A percentile compares a stretch with the other conserved stretches of the same genome.
phyloP scores from a whole-genome alignment of 352 stramenopile species.

The Globisporangium lucens region DNA sequence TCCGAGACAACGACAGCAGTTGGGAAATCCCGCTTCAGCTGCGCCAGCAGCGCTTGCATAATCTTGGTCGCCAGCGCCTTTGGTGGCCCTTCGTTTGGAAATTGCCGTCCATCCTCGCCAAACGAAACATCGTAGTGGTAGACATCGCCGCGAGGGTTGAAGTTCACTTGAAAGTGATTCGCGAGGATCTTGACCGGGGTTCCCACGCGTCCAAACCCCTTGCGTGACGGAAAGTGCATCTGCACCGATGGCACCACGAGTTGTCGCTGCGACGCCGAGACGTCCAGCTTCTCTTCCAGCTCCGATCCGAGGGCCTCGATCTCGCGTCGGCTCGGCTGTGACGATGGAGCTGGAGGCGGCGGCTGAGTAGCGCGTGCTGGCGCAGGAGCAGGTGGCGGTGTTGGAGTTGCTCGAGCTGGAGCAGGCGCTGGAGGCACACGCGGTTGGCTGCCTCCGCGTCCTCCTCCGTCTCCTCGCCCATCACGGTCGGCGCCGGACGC shows the following conservation, averaged over 20 bases:
- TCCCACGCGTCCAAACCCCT: conserved; percentile 52
- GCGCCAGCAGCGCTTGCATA: conserved; percentile 41
- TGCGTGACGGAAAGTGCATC: conserved; percentile 48
- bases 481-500: conserved; percentile 10
- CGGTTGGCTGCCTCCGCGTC: conserved; percentile 7
- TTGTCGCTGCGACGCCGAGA: conserved; percentile 17
- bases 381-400: background rate
- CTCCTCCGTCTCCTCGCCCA: conserved; percentile 10
- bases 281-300: conserved; percentile 38
- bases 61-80: conserved; percentile 60
- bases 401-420: background rate
- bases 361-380: background rate
- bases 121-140: conserved; percentile 79
- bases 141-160: conserved; percentile 43
- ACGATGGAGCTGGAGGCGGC: background rate
- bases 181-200: conserved; percentile 39
- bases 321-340: background rate
- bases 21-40: conserved; percentile 41
- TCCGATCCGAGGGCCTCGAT: conserved; percentile 20
- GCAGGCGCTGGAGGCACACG: background rate
- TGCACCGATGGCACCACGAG: conserved; percentile 34
- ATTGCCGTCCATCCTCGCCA: conserved; percentile 29
- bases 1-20: conserved; percentile 43
- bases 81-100: conserved; percentile 45
- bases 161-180: conserved; percentile 66